Evolutionary conservation across 176 grass and related monocot species (phyloP), one percentile per base, ranked within the genome.

Genomic region (Eragrostis curvula): DNA sequence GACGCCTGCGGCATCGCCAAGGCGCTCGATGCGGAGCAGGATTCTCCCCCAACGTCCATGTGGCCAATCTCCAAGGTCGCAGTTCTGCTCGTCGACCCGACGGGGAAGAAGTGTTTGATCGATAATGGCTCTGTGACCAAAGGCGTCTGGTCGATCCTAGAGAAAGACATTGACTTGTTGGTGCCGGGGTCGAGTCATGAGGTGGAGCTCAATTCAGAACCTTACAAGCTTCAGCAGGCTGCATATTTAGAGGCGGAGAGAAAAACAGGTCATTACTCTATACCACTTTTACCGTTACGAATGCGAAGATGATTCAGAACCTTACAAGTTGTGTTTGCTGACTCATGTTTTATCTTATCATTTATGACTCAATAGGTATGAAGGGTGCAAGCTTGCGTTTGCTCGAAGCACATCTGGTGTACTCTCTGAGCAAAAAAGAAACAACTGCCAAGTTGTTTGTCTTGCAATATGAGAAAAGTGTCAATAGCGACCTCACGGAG

Each of bases 101-200:
- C 74, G 14, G 79, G 24, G 55, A 89, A 90, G 48, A 75, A 29
- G 48, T 97, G 94, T 65, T 70, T 94, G 60, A 66, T 97, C 25
- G 70, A 94, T 32, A 49, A 44, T 75, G 73, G 90, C 32, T 63
- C 79, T 66, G 11, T 82, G 27, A 85, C 83, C 14, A 66, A 72
- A 70, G 84, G 89, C 7, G 81, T 91, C 32, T 94, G 87, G 70
- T 91, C 94, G 2, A 51, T 97, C 45, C 5, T 85, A 29, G 94
- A 97, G 61, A 88, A 79, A 76, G 89, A 92, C 46, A n/a, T 62
- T 18, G 82, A 62, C 29, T 9, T 58, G 12, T 23, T 56, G 2
- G 15, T n/a, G n/a, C n/a, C n/a, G n/a, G n/a, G n/a, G n/a, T n/a
- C n/a, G n/a, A n/a, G n/a, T n/a, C n/a, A n/a, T n/a, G n/a, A n/a